phyloP scores from a whole-genome alignment of 148 eudicot genomes.

The Cornus controversa region DNA sequence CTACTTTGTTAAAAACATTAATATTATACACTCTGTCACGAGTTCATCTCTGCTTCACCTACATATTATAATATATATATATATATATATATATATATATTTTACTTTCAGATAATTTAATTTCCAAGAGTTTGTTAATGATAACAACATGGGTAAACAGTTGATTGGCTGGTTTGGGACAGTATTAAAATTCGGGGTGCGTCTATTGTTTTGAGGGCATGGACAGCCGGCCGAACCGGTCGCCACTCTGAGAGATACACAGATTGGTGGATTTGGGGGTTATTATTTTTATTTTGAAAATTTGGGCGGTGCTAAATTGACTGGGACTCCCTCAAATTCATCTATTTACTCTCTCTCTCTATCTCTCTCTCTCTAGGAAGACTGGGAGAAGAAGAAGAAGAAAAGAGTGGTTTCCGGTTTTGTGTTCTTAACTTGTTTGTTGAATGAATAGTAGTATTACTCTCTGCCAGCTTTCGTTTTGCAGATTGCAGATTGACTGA shows the following conservation, averaged over 20 bases:
- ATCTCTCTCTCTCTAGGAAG: no score
- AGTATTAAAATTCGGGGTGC: background rate
- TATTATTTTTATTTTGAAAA: no score
- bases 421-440: background rate
- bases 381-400: no score
- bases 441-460: background rate
- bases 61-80: no score
- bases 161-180: background rate
- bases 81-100: no score
- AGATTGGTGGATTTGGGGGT: no score
- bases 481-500: background rate
- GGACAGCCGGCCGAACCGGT: constrained; percentile 4
- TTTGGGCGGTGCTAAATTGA: background rate
- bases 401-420: no score
- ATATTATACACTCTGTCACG: background rate
- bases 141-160: background rate
- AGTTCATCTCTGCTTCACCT: no score
- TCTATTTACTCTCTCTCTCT: background rate
- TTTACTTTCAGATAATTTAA: no score
- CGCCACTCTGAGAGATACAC: background rate
- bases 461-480: background rate
- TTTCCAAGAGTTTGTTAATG: no score
- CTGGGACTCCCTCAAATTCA: no score
- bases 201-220: background rate
- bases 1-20: background rate